These are phyloP conservation scores for Drechslerella dactyloides DNA, from an alignment of 2,329 filamentous ascomycete genomes.

Conservation along the genomic window DNA sequence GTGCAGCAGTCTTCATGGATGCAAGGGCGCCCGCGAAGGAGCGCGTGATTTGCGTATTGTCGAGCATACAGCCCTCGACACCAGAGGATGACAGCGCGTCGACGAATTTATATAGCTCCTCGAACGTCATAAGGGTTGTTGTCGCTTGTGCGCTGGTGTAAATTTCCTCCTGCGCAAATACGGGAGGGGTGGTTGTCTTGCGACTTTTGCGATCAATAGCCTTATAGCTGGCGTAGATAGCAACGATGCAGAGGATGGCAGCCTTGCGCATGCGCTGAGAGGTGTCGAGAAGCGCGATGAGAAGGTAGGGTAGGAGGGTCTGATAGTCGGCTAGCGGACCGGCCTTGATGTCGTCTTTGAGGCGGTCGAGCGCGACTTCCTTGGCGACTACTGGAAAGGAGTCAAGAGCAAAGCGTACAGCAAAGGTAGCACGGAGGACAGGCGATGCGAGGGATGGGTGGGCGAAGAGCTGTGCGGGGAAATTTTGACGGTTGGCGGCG, in stretches of 20 bases:
- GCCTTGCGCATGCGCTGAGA: slow-evolving; percentile 78
- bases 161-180: slow-evolving; percentile 45
- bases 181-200: slow-evolving; percentile 21
- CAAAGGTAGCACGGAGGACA: slow-evolving; percentile 65
- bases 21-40: slow-evolving; percentile 69
- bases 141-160: slow-evolving; percentile 60
- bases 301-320: slow-evolving; percentile 78
- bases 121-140: slow-evolving; percentile 63
- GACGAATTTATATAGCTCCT: slow-evolving; percentile 68
- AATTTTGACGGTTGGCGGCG: slow-evolving; percentile 30
- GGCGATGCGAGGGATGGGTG: slow-evolving; percentile 55
- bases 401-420: slow-evolving; percentile 56
- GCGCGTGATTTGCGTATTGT: slow-evolving; percentile 72
- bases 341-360: slow-evolving; percentile 55
- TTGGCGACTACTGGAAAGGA: slow-evolving; percentile 68
- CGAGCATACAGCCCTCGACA: slow-evolving; percentile 84
- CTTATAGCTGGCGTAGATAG: slow-evolving; percentile 61
- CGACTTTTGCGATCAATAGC: slow-evolving; percentile 49
- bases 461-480: slow-evolving; percentile 46
- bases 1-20: slow-evolving; percentile 63
- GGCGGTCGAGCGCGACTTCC: slow-evolving; percentile 71
- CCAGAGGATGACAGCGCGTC: slow-evolving; percentile 72
- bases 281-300: slow-evolving; percentile 75
- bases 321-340: slow-evolving; percentile 70
- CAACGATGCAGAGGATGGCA: slow-evolving; percentile 66